These are phyloP conservation scores for Fusarium anthophilum DNA, from an alignment of 2,329 filamentous ascomycete species.

Conservation along the genomic window DNA sequence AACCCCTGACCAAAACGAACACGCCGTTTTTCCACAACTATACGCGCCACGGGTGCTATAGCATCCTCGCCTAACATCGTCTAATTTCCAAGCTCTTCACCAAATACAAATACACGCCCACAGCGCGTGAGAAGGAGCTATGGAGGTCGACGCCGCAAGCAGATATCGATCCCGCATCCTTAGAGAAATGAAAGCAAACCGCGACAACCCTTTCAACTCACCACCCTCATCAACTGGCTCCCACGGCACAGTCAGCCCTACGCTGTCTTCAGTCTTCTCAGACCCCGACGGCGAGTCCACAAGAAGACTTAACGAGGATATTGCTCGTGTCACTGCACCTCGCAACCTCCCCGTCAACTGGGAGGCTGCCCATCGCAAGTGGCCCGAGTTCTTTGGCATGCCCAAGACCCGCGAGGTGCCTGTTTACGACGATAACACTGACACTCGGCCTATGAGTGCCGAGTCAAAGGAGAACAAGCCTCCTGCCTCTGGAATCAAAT, in stretches of 20 bases:
- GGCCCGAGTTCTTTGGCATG: slow-evolving; percentile 61
- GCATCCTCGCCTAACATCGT: slow-evolving; percentile 32
- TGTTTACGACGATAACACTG: slow-evolving; percentile 46
- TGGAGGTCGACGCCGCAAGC: slow-evolving; percentile 54
- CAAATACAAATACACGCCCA: slow-evolving; percentile 25
- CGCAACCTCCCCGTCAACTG: slow-evolving; percentile 54
- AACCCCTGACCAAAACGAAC: slow-evolving; percentile 11
- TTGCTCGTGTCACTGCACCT: slow-evolving; percentile 54
- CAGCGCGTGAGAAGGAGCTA: slow-evolving; percentile 45
- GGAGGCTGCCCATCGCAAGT: slow-evolving; percentile 59
- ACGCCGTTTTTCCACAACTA: slow-evolving; percentile 10
- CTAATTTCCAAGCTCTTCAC: slow-evolving; percentile 30
- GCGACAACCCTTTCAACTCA: slow-evolving; percentile 66
- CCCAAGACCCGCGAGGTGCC: slow-evolving; percentile 47
- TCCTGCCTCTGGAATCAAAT: slow-evolving; percentile 46
- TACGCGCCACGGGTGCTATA: slow-evolving; percentile 36
- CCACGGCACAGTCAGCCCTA: slow-evolving; percentile 65
- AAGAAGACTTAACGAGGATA: slow-evolving; percentile 59
- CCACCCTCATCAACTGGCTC: slow-evolving; percentile 67
- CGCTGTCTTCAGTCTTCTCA: slow-evolving; percentile 62
- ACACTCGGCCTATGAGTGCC: slow-evolving; percentile 49
- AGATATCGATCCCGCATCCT: slow-evolving; percentile 59
- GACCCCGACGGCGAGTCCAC: slow-evolving; percentile 65
- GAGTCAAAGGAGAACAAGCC: slow-evolving; percentile 59
- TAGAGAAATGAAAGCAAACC: slow-evolving; percentile 62